Evolutionary conservation across 768 basidiomycete genomes (phyloP).

Genomic region (Kwoniella heveanensis): DNA sequence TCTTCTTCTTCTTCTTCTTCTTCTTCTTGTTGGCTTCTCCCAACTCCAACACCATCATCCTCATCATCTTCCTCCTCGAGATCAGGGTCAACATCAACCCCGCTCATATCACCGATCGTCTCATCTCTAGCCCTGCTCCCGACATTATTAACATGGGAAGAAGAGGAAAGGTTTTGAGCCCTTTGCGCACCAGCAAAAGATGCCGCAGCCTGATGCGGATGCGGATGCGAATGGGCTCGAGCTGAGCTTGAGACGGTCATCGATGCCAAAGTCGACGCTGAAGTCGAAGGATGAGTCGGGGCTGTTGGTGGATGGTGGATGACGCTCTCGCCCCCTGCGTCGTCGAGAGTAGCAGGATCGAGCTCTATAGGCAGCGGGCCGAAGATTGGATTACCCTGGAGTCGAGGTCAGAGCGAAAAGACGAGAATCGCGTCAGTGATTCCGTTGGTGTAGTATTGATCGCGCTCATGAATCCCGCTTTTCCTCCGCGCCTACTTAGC

Average conservation of each 20-base stretch:
- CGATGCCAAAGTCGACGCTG: too few relatives aligned
- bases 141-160: background rate
- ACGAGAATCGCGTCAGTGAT: too few relatives aligned
- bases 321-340: slow-evolving; percentile 29
- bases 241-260: too few relatives aligned
- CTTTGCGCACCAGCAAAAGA: too few relatives aligned
- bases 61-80: background rate
- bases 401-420: background rate
- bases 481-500: too few relatives aligned
- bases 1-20: slow-evolving; percentile 23
- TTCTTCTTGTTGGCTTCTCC: background rate
- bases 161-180: background rate
- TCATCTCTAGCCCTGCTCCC: background rate
- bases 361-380: slow-evolving; percentile 34
- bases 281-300: background rate
- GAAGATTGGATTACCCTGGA: slow-evolving; percentile 39
- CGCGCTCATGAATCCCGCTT: too few relatives aligned
- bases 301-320: slow-evolving; percentile 16
- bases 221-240: background rate
- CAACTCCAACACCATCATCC: background rate
- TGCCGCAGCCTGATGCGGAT: too few relatives aligned
- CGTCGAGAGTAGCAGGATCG: slow-evolving; percentile 21
- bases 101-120: slow-evolving; percentile 4
- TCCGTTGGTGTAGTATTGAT: too few relatives aligned
- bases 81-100: background rate